These are phyloP conservation scores for Pezicula neosporulosa DNA, from an alignment of 2,329 filamentous ascomycete genomes.

Conservation along the genomic window DNA sequence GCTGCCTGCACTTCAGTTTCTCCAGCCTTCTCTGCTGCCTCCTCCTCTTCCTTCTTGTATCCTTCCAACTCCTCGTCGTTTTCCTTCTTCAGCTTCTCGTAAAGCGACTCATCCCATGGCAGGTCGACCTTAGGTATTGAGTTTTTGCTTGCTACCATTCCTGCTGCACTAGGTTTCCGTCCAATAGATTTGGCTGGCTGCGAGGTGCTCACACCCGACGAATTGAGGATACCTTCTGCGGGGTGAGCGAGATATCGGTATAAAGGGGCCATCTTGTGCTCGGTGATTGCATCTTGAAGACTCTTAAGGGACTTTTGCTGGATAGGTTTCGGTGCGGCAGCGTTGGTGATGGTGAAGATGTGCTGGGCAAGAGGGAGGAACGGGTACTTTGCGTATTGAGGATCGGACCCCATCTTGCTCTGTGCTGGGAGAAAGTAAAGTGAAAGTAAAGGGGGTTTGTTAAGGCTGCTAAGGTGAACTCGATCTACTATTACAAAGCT, in stretches of 20 bases:
- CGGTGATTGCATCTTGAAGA: conserved; percentile 76
- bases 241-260: conserved; percentile 84
- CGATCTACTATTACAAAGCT: too few species aligned
- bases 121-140: conserved; percentile 63
- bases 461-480: neutral
- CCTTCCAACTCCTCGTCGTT: conserved; percentile 75
- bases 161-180: conserved; percentile 67
- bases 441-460: neutral
- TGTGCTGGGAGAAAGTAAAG: neutral
- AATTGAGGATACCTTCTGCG: conserved; percentile 57
- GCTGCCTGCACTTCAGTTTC: conserved; percentile 94
- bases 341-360: conserved; percentile 83
- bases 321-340: conserved; percentile 60
- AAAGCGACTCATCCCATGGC: conserved; percentile 88
- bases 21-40: conserved; percentile 92
- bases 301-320: conserved; percentile 71
- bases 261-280: conserved; percentile 84
- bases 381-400: conserved; percentile 82
- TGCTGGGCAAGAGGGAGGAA: conserved; percentile 78
- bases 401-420: conserved; percentile 67
- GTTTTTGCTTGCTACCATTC: conserved; percentile 72
- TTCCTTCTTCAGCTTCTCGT: conserved; percentile 70
- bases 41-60: conserved; percentile 84
- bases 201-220: conserved; percentile 40
- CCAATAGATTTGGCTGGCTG: conserved; percentile 51